A percentile compares a stretch with the other conserved stretches of the same genome.
Conservation (phyloP, 768 basidiomycete genomes). For the Sarcomyxa edulis region DNA sequence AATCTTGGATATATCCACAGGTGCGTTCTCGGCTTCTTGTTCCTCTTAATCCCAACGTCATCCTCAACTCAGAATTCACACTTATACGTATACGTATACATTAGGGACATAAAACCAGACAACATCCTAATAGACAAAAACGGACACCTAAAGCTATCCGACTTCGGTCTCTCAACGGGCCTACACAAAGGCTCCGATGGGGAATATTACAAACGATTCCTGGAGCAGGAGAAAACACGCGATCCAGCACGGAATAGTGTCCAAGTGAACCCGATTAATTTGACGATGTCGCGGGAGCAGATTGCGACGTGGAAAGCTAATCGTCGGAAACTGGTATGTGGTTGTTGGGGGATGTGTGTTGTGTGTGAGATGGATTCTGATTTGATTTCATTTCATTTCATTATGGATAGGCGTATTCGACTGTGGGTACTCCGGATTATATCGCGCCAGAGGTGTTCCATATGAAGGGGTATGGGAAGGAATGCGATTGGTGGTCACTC, state of each 20-base stretch:
- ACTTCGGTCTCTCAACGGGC: constrained; percentile 97
- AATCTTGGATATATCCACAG: constrained; percentile 98
- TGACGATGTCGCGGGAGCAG: constrained; percentile 94
- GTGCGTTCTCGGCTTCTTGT: constrained; percentile 35
- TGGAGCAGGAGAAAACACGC: constrained; percentile 70
- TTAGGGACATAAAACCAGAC: constrained; percentile 97
- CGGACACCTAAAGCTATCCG: constrained; percentile 95
- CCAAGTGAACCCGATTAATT: constrained; percentile 94
- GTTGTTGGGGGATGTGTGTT: neutral
- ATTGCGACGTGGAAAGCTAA: constrained; percentile 99
- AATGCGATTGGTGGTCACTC: constrained; percentile 99
- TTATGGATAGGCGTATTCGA: constrained; percentile 84
- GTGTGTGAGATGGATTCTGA: constrained; percentile 6
- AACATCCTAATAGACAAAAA: constrained; percentile 98
- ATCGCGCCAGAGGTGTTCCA: constrained; percentile 98
- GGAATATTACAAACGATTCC: constrained; percentile 86
- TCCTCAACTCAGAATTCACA: constrained; percentile 5
- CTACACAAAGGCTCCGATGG: constrained; percentile 96
- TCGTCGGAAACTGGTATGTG: constrained; percentile 80
- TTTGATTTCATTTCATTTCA: neutral
- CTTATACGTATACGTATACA: too few relatives aligned
- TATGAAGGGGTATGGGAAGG: constrained; percentile 96
- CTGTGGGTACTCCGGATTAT: constrained; percentile 63
- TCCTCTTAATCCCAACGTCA: neutral
- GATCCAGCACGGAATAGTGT: constrained; percentile 85